Evolutionary conservation across 2,329 filamentous ascomycete species (phyloP).

Genomic region (Cladosporium sphaerospermum): DNA sequence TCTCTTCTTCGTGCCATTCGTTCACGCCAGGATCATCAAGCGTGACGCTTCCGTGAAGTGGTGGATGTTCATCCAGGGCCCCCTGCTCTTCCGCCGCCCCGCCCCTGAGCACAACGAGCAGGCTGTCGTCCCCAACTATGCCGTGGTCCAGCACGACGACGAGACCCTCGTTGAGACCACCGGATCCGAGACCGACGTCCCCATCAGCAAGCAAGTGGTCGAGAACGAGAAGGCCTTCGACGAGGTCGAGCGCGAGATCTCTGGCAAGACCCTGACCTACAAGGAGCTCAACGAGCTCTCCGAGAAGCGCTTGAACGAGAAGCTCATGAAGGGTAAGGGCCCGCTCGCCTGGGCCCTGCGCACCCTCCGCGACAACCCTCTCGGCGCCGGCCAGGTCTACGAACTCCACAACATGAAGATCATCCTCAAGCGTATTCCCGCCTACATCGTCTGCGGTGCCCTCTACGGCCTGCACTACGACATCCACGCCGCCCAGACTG

Average conservation of each 20-base stretch:
- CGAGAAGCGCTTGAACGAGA: conserved; percentile 54
- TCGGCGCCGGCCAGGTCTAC: conserved; percentile 67
- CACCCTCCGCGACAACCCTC: conserved; percentile 64
- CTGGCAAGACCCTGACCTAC: conserved; percentile 49
- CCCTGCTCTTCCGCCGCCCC: conserved; percentile 46
- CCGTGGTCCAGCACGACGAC: conserved; percentile 62
- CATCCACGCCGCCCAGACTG: conserved; percentile 69
- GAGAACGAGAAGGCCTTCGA: conserved; percentile 30
- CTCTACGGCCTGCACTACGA: conserved; percentile 78
- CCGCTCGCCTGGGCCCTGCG: conserved; percentile 82
- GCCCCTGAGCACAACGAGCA: conserved; percentile 47
- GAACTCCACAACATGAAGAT: conserved; percentile 65
- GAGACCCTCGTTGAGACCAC: neutral
- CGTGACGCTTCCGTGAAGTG: conserved; percentile 28
- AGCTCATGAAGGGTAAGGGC: conserved; percentile 56
- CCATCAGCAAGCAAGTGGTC: conserved; percentile 21
- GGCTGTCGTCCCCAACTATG: conserved; percentile 66
- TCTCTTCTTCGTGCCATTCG: conserved; percentile 34
- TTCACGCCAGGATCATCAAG: conserved; percentile 27
- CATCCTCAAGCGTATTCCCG: conserved; percentile 60
- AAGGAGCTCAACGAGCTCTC: conserved; percentile 55
- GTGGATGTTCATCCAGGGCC: conserved; percentile 30
- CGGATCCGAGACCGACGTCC: conserved; percentile 6
- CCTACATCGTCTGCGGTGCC: conserved; percentile 54
- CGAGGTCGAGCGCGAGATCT: conserved; percentile 29